These are phyloP conservation scores for Trichosporon coremiiforme DNA, from an alignment of 1,284 basidiomycete genomes.

Conservation along the genomic window DNA sequence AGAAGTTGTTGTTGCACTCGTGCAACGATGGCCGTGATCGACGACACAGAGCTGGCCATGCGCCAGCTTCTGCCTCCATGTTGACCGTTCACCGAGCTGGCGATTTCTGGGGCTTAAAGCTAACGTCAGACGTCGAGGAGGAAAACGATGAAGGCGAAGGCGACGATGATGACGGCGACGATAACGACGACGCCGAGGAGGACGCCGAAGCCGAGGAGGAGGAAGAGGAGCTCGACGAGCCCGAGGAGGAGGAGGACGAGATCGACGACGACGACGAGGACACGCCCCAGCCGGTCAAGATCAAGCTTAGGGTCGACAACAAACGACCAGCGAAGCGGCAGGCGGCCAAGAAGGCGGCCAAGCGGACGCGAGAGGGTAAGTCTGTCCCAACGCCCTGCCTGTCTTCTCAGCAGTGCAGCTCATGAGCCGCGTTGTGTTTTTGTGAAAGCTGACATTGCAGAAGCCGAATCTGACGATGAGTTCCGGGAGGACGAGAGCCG, in stretches of 20 bases:
- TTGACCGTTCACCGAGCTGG: too few species aligned
- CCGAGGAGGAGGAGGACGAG: slow-evolving; percentile 30
- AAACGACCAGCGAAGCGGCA: slow-evolving; percentile 32
- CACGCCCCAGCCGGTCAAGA: slow-evolving; percentile 8
- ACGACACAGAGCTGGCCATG: too few species aligned
- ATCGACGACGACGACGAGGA: slow-evolving; percentile 23
- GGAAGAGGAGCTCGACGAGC: slow-evolving; percentile 20
- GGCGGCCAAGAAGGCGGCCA: slow-evolving; percentile 30
- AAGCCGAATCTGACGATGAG: slow-evolving; percentile 19
- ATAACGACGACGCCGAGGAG: slow-evolving; percentile 25
- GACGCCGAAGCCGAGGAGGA: slow-evolving; percentile 10
- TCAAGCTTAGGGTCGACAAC: slow-evolving; percentile 3
- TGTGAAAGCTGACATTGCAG: slow-evolving; percentile 6
- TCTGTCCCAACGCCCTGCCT: slow-evolving; percentile 14
- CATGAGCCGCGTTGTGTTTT: too few species aligned
- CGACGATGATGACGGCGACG: slow-evolving; percentile 24
- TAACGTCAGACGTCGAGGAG: slow-evolving; percentile 6
- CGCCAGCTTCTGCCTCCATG: too few species aligned
- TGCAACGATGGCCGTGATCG: too few species aligned
- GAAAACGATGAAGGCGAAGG: slow-evolving; percentile 29
- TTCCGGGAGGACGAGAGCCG: slow-evolving; percentile 18
- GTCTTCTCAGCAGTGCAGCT: too few species aligned
- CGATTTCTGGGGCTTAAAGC: neutral
- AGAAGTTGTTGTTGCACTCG: too few species aligned
- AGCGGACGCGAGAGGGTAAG: slow-evolving; percentile 28